phyloP scores from a whole-genome alignment of 2,329 filamentous ascomycete species.

The Nemania sp. region DNA sequence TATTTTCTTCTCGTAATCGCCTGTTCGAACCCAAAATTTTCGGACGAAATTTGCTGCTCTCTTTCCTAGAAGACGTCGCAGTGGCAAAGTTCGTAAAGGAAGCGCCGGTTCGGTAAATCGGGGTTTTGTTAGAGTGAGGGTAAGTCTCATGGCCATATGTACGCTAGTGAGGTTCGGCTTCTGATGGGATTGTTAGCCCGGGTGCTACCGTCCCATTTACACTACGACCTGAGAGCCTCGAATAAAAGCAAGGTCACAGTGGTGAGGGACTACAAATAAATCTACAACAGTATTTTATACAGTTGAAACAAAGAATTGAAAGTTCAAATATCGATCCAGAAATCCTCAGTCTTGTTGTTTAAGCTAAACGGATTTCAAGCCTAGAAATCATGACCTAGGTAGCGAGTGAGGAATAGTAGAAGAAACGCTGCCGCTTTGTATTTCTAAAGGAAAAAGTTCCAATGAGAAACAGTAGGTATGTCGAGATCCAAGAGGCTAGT shows the following conservation, averaged over 20 bases:
- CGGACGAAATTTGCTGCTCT: neutral
- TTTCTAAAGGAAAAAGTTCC: neutral
- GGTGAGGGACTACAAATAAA: too few species aligned
- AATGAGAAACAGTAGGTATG: too few species aligned
- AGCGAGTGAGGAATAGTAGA: too few species aligned
- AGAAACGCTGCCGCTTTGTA: neutral
- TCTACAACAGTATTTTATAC: neutral
- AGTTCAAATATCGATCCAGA: neutral
- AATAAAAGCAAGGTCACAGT: too few species aligned
- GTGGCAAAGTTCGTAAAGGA: neutral
- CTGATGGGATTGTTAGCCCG: neutral
- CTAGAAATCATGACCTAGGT: neutral
- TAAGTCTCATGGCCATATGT: neutral
- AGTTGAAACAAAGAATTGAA: neutral
- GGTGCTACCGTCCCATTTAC: neutral
- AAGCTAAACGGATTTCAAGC: neutral
- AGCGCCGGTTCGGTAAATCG: conserved; percentile 5
- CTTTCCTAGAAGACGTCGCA: neutral
- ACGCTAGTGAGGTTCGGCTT: neutral
- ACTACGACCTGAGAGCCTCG: too few species aligned
- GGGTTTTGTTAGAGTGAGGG: neutral
- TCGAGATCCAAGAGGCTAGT: neutral
- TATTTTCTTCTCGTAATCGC: neutral
- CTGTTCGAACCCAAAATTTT: neutral
- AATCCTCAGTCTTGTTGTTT: neutral